phyloP scores from a whole-genome alignment of 2,329 filamentous ascomycete genomes.

The Diaporthe caulivora region DNA sequence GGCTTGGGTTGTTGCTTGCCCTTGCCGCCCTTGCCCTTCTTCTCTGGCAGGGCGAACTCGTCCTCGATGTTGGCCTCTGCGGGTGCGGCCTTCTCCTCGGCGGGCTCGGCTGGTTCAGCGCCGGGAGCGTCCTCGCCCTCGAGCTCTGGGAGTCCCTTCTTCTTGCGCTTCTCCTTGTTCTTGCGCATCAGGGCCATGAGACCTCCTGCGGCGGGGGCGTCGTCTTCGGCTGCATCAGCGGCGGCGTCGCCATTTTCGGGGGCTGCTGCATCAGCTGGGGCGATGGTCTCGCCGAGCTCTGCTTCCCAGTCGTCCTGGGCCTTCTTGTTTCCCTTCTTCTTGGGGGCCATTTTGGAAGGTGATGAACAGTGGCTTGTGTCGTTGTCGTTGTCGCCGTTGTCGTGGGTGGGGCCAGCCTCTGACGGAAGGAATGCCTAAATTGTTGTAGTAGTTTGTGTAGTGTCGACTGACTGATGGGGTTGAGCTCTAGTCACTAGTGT shows the following conservation, averaged over 20 bases:
- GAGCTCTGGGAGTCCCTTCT: constrained; percentile 82
- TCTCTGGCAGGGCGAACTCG: constrained; percentile 85
- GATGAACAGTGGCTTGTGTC: background rate
- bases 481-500: too few relatives aligned
- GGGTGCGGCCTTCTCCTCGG: constrained; percentile 77
- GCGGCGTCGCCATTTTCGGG: constrained; percentile 62
- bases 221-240: constrained; percentile 63
- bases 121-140: constrained; percentile 73
- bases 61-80: constrained; percentile 86
- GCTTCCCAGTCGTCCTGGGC: constrained; percentile 94
- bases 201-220: constrained; percentile 68
- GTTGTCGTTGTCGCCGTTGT: background rate
- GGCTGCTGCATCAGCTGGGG: constrained; percentile 66
- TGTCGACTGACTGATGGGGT: too few relatives aligned
- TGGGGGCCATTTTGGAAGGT: constrained; percentile 79
- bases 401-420: constrained; percentile 17
- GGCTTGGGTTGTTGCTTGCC: constrained; percentile 60
- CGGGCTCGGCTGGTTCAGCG: constrained; percentile 54
- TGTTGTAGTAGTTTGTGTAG: too few relatives aligned
- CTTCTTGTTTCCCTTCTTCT: constrained; percentile 92
- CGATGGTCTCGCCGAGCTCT: constrained; percentile 84
- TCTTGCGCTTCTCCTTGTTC: constrained; percentile 88
- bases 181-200: constrained; percentile 85
- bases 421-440: background rate
- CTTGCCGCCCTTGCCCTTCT: constrained; percentile 75